phyloP scores from a whole-genome alignment of 352 stramenopile genomes.

The Phytophthora agathidicida region DNA sequence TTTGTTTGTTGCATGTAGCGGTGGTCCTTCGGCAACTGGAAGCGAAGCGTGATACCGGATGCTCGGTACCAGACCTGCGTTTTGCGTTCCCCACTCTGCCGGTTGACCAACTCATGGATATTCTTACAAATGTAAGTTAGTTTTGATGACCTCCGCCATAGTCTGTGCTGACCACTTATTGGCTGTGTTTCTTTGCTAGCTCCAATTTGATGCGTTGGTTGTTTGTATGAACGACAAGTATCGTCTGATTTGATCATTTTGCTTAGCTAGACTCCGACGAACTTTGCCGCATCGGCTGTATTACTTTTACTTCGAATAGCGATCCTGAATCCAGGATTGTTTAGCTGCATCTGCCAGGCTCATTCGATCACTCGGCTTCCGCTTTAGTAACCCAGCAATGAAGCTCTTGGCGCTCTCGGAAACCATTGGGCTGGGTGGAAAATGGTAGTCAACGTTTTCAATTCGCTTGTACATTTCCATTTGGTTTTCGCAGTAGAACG shows the following conservation, averaged over 20 bases:
- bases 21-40: slow-evolving; percentile 51
- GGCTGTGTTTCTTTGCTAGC: slow-evolving; percentile 31
- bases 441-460: slow-evolving; percentile 60
- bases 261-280: not conserved
- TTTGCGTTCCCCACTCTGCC: slow-evolving; percentile 60
- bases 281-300: slow-evolving; percentile 6
- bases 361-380: slow-evolving; percentile 64
- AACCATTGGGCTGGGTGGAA: slow-evolving; percentile 52
- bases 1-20: slow-evolving; percentile 27
- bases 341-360: slow-evolving; percentile 54
- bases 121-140: slow-evolving; percentile 60
- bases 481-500: slow-evolving; percentile 84
- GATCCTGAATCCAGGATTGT: slow-evolving; percentile 70
- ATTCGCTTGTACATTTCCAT: slow-evolving; percentile 88
- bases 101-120: slow-evolving; percentile 53
- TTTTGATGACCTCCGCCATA: not conserved
- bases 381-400: slow-evolving; percentile 62
- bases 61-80: slow-evolving; percentile 57
- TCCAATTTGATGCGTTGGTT: slow-evolving; percentile 73
- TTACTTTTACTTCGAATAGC: slow-evolving; percentile 28
- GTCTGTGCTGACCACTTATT: slow-evolving; percentile 1
- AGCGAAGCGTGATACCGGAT: slow-evolving; percentile 38
- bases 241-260: slow-evolving; percentile 44
- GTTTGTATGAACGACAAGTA: slow-evolving; percentile 65
- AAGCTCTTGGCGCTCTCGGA: slow-evolving; percentile 68